Conservation (phyloP, 495 filamentous ascomycete genomes). For the Penicillium atrosanguineum region DNA sequence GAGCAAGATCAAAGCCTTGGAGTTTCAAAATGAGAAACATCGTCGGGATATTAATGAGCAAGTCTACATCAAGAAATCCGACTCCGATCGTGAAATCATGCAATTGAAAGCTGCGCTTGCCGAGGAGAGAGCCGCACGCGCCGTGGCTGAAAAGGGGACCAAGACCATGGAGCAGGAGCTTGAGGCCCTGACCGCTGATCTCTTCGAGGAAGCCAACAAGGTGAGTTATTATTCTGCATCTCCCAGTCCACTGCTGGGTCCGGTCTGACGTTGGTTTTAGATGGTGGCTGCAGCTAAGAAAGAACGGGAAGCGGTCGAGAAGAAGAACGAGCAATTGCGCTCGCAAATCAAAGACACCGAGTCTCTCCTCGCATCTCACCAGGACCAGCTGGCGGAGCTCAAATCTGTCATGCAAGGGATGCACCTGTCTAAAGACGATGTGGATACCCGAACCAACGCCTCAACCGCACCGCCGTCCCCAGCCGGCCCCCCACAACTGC, state of each 20-base stretch:
- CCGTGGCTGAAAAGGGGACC: constrained; percentile 66
- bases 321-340: constrained; percentile 76
- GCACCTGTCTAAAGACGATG: constrained; percentile 67
- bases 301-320: constrained; percentile 71
- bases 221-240: constrained; percentile 34
- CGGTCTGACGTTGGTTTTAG: constrained; percentile 43
- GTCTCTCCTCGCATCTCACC: constrained; percentile 78
- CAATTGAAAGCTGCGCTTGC: constrained; percentile 64
- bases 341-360: constrained; percentile 81
- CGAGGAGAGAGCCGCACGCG: constrained; percentile 59
- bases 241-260: not conserved
- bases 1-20: constrained; percentile 64
- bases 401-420: constrained; percentile 90
- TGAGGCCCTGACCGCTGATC: constrained; percentile 79
- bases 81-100: constrained; percentile 67
- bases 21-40: constrained; percentile 65
- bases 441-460: constrained; percentile 52
- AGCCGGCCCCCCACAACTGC: constrained; percentile 33
- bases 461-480: constrained; percentile 70
- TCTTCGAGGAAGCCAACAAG: constrained; percentile 95
- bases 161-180: constrained; percentile 77
- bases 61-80: constrained; percentile 65
- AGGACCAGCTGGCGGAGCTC: constrained; percentile 88
- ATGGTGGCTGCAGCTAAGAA: constrained; percentile 84
- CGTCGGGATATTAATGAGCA: constrained; percentile 68